Evolutionary conservation across 2,329 filamentous ascomycete species (phyloP).

Genomic region (Aureobasidium pullulans): DNA sequence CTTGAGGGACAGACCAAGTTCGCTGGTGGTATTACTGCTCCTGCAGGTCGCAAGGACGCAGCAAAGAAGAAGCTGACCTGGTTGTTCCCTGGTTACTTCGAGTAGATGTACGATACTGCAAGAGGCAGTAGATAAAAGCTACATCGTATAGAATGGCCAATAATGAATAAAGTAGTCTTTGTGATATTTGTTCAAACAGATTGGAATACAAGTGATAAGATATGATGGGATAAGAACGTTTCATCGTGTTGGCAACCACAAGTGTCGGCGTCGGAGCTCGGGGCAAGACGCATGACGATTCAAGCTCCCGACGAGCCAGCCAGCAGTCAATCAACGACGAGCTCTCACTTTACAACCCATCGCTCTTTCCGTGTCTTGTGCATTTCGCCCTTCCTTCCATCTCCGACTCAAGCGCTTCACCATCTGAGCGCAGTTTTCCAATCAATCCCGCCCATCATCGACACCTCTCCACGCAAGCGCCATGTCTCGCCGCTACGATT

Average conservation of each 20-base stretch:
- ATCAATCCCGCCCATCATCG: background rate
- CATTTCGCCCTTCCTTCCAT: background rate
- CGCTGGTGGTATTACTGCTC: conserved; percentile 76
- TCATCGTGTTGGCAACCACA: background rate
- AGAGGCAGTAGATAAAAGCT: background rate
- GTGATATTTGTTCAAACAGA: no score
- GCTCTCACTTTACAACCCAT: conserved; percentile 5
- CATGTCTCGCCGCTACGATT: conserved; percentile 13
- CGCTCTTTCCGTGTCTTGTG: background rate
- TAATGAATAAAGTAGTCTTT: background rate
- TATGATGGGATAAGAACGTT: background rate
- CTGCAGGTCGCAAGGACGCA: conserved; percentile 63
- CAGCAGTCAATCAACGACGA: conserved; percentile 6
- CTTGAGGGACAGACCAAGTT: conserved; percentile 69
- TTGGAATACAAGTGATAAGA: background rate
- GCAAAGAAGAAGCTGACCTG: conserved; percentile 74
- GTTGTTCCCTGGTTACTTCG: conserved; percentile 77
- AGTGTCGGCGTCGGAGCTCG: conserved; percentile 9
- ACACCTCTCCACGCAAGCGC: background rate
- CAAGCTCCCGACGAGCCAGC: background rate
- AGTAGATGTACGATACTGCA: conserved; percentile 22
- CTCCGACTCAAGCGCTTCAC: background rate
- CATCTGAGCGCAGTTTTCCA: background rate
- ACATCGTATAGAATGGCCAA: background rate
- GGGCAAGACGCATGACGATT: conserved; percentile 10